Conservation (phyloP, 805 yeast species). For the Debaryomyces maramus region DNA sequence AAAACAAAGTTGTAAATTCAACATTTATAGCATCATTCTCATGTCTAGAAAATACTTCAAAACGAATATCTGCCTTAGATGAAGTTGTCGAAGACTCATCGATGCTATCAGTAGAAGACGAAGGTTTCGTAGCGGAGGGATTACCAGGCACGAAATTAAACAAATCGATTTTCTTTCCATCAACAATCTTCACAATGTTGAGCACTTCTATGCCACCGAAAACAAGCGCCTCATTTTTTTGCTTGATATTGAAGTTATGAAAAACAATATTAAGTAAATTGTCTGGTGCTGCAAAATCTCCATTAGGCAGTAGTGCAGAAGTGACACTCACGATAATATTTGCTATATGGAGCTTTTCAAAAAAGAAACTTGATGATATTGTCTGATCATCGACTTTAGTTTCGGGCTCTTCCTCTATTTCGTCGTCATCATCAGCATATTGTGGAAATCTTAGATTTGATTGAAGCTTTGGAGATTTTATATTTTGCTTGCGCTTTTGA, state of each 20-base stretch:
- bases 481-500: conserved; percentile 23
- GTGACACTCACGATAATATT: conserved; percentile 43
- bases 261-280: conserved; percentile 25
- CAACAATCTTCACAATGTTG: conserved; percentile 19
- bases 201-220: conserved; percentile 50
- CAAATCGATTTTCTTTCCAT: conserved; percentile 23
- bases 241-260: conserved; percentile 39
- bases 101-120: background rate
- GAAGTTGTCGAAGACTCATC: conserved; percentile 1
- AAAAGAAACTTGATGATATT: conserved; percentile 20
- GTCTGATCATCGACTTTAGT: conserved; percentile 9
- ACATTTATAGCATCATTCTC: conserved; percentile 10
- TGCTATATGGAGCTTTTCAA: conserved; percentile 40
- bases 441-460: conserved; percentile 24
- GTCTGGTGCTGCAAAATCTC: conserved; percentile 39
- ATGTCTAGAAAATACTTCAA: conserved; percentile 42
- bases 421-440: conserved; percentile 17
- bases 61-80: conserved; percentile 49
- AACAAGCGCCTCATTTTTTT: conserved; percentile 39
- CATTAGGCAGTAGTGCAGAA: conserved; percentile 44
- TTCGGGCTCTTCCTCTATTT: conserved; percentile 13
- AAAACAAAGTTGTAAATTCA: conserved; percentile 43
- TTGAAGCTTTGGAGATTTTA: background rate
- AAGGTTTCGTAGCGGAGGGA: background rate
- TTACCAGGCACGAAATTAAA: conserved; percentile 20